These are phyloP conservation scores for Triticum aestivum DNA, from an alignment of 176 grass and related monocot species.

Conservation along the genomic window IWGSC_CS_RefSeq_v2.1 NC_057809.1:599329309-599329808, in stretches of 20 bases:
- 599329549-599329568: constrained; percentile 2
- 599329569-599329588: background rate
- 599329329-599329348: background rate
- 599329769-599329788: background rate
- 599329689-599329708: background rate
- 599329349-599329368: background rate
- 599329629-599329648: background rate
- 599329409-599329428: background rate
- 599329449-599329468: background rate
- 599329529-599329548: background rate
- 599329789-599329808: background rate
- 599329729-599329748: background rate
- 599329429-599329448: constrained; percentile 2
- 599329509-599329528: background rate
- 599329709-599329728: background rate
- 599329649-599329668: background rate
- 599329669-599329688: background rate
- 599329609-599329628: background rate
- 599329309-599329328: constrained; percentile 6
- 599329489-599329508: background rate
- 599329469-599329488: background rate
- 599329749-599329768: background rate
- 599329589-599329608: background rate
- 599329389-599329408: background rate
- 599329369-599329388: background rate